Base-by-base conservation (phyloP, 1,284 basidiomycete species). In the Moesziomyces sp. region DNA sequence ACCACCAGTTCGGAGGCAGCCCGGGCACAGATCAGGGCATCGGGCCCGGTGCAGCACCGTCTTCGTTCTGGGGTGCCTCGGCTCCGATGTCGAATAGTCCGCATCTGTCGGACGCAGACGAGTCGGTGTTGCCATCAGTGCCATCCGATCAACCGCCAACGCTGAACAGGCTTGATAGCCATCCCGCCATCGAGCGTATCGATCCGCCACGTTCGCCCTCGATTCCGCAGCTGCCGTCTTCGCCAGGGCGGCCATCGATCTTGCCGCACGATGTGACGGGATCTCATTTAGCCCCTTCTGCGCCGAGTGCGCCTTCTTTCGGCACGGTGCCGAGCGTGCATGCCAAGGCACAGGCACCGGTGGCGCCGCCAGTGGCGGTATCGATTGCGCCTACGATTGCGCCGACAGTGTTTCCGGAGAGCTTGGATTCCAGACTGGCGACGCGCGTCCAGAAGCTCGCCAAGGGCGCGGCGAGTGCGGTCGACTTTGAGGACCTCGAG, bases 331-430 rank as follows among this genome's bases (percentile, higher is more conserved):
- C 67, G 19, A 68, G 53, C 21, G 48, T 58, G 52, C n/a, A 66
- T 46, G 52, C 52, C 42, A 76, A 53, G 54, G 76, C 62, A 14
- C 83, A 83, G 43, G 84, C 85, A 28, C 26, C 5, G 26, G 11
- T 33, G 26, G 52, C 60, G n/a, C 51, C 46, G 3, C 28, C 30
- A 1, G 10, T 46, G 30, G 13, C 9, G 10, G 30, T 33, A 11
- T 11, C 85, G 26, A 21, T 33, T 44, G 52, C 60, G n/a, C 51
- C 46, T 11, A 30, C 23, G 3, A 19, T 50, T 23, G 42, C 30
- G 8, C 33, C 28, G n/a, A 33, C 49, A 8, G 43, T 43, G 78
- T 94, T 87, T 6, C 91, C 92, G 1, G 93, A 94, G 3, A 47
- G 26, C 2, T 59, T 79, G 14, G 52, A 67, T 18, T n/a, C 71